phyloP scores from a whole-genome alignment of 2,329 filamentous ascomycete species.

The Diplocarpon mali region DNA sequence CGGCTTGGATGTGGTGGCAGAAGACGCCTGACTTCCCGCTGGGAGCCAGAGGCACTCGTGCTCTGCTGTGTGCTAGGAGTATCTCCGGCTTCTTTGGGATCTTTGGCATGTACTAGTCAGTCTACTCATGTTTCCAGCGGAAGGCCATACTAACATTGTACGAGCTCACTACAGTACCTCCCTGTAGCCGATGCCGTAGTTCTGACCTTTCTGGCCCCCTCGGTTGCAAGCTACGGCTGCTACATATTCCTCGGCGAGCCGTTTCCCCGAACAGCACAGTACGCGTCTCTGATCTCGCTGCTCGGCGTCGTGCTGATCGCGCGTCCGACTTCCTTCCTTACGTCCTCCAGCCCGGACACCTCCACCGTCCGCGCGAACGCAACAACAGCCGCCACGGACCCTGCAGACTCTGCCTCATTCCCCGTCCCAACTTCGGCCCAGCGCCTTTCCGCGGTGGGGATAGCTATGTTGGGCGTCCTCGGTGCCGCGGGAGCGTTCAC shows the following conservation, averaged over 20 bases:
- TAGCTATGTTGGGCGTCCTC: slow-evolving; percentile 66
- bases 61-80: slow-evolving; percentile 57
- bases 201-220: slow-evolving; percentile 76
- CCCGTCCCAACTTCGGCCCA: slow-evolving; percentile 29
- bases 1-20: slow-evolving; percentile 62
- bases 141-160: neutral
- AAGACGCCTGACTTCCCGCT: slow-evolving; percentile 59
- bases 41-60: slow-evolving; percentile 54
- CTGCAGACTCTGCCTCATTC: slow-evolving; percentile 4
- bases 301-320: slow-evolving; percentile 77
- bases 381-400: slow-evolving; percentile 1
- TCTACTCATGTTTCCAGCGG: neutral
- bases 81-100: slow-evolving; percentile 67
- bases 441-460: slow-evolving; percentile 52
- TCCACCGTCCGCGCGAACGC: neutral
- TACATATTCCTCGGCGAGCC: slow-evolving; percentile 64
- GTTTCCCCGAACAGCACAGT: slow-evolving; percentile 66
- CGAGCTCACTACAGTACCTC: slow-evolving; percentile 61
- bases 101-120: slow-evolving; percentile 43
- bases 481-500: slow-evolving; percentile 67
- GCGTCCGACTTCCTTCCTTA: slow-evolving; percentile 35
- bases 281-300: slow-evolving; percentile 65
- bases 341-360: slow-evolving; percentile 6
- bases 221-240: slow-evolving; percentile 69
- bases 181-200: slow-evolving; percentile 82